Evolutionary conservation across 2,329 filamentous ascomycete species (phyloP), one percentile per base, ranked within the genome.

Genomic region (Paraconiothyrium sp.): DNA sequence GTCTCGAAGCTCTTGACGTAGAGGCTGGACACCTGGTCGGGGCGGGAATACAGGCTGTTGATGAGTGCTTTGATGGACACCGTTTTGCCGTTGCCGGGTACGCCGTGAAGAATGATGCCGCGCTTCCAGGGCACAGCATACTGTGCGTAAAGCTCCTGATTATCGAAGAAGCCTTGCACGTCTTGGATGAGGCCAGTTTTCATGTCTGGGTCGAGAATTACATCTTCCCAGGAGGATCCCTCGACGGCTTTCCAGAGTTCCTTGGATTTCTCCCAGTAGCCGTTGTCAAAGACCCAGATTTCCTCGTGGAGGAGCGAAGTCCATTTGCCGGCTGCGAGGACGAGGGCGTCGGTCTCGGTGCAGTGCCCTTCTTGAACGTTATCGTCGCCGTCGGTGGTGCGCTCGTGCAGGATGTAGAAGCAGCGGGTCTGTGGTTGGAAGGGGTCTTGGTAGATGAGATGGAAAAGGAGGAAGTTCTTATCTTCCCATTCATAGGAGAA

Each of bases 51-150:
- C 0, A 91, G 79, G 57, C 82, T 83, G 65, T 88, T 83, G 86
- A 91, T 90, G 59, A 87, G 84, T 0, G 89, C 88, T 77, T 90
- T 90, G 78, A 90, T 88, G 16, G 84, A 86, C 63, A 90, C 88
- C 0, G 89, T 91, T 78, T 91, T 91, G 11, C 89, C 89, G 63
- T 90, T 91, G 1, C 84, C 84, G 0, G 84, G 87, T 0, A 88
- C 85, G 0, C 88, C 88, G 58, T 82, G 74, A 54, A 82, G 76
- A 52, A 83, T 81, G 9, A 84, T 67, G 27, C 82, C 82, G 32
- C 82, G 75, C 56, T 82, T 83, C 82, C 82, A 84, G 1, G 82
- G 81, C 13, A 84, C 81, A 1, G 79, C 76, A 27, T 82, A 78
- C 32, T 79, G 72, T 20, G 76, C 69, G 66, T 84, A 84, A 4